Base-by-base conservation (phyloP, 2,329 filamentous ascomycete species). In the Monilinia fructigena region DNA sequence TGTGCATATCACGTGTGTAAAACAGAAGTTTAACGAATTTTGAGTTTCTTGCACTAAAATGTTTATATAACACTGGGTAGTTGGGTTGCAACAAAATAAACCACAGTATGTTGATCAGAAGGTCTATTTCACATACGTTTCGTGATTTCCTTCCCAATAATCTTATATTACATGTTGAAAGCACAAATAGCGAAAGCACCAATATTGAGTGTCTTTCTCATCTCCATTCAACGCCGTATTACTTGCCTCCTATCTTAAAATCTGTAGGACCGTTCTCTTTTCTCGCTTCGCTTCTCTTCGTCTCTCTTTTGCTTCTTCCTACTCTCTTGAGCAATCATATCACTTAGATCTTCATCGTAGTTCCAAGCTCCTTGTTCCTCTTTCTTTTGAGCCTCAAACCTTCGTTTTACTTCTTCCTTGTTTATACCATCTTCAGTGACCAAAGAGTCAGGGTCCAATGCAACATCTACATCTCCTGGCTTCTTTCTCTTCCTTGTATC, bases 281-380 rank as follows among this genome's bases (percentile, higher is more conserved):
- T 86, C 78, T 89, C 89, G 70, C 86, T 84, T 74, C 84, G 83
- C 76, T 88, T 87, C 78, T 96, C 92, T 77, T 92, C 88, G 73
- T 97, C 93, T 71, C 90, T 86, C 84, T 93, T 96, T 76, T 93
- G 85, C 76, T 93, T 86, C 84, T 98, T 98, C 71, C 92, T 85
- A 75, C 89, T 92, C 80, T 98, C 95, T 74, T 92, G 89, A 16
- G 92, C 92, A 80, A 99, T 97, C 91, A 99, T 96, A 74, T 97
- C 91, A 74, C 89, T 94, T 66, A 99, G 79, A 76, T 97, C 94
- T 72, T 98, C 94, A 76, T 96, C 91, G 78, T 89, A 89, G 47
- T 89, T 88, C 31, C 85, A 77, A 23, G 84, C 67, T 81, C 82
- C 75, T 78, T 86, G 76, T 81, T 89, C 82, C 81, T 84, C 83